Percentiles rank a stretch among this genome's conserved stretches.
Evolutionary conservation across 75 land plant genomes (phyloP).

Genomic region (Picea glauca): DNA sequence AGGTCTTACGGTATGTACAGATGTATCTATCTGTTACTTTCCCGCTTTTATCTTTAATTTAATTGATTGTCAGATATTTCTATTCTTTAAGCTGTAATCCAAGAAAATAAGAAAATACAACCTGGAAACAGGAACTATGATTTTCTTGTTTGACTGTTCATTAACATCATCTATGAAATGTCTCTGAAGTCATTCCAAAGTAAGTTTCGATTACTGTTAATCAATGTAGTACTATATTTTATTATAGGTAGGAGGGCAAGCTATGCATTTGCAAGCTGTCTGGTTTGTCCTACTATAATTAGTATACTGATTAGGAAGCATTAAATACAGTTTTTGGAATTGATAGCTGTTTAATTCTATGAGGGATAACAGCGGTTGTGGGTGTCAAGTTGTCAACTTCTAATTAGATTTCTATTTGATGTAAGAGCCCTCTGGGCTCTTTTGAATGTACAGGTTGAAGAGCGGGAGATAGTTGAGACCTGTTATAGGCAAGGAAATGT

Average conservation of each 20-base stretch:
- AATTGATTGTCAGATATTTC: not conserved
- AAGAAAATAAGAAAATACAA: not conserved
- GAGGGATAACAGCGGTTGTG: not conserved
- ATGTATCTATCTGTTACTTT: conserved; percentile 6
- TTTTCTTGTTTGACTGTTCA: not conserved
- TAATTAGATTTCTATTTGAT: not conserved
- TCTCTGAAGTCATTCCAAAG: not conserved
- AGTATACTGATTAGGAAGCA: not conserved
- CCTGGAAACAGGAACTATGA: not conserved
- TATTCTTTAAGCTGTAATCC: not conserved
- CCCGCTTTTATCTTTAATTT: not conserved
- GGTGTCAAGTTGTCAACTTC: not conserved
- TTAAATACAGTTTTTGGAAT: not conserved
- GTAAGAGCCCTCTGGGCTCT: conserved; percentile 7
- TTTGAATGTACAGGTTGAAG: conserved; percentile 67
- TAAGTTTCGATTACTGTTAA: too few relatives aligned
- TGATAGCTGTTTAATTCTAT: not conserved
- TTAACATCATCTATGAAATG: not conserved
- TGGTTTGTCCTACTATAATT: not conserved
- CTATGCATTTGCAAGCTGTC: not conserved
- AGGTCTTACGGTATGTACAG: conserved; percentile 84
- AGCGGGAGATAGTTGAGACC: conserved; percentile 88
- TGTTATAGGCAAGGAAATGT: conserved; percentile 92
- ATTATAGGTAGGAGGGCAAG: not conserved
- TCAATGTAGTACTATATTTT: too few relatives aligned